These are phyloP conservation scores for Taphrina sp. DNA, from an alignment of 1,139 yeast species.

Conservation along the genomic window DNA sequence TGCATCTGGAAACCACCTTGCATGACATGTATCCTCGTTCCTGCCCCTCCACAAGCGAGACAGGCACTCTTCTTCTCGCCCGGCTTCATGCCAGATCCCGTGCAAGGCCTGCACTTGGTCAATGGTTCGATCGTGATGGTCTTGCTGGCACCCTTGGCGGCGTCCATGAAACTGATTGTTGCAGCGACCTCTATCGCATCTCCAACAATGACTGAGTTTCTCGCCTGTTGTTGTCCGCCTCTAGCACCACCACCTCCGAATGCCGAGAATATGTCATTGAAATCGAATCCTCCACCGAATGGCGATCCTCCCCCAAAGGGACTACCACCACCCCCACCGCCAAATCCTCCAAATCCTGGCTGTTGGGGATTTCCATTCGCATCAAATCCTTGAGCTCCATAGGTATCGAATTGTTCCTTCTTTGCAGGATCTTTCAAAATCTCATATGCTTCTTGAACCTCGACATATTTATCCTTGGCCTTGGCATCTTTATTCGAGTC, in stretches of 20 bases:
- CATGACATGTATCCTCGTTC: constrained; percentile 78
- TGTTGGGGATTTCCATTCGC: constrained; percentile 49
- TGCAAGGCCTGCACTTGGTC: constrained; percentile 74
- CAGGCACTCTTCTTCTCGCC: constrained; percentile 80
- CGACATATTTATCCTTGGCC: constrained; percentile 86
- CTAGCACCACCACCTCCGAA: constrained; percentile 55
- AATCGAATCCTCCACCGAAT: constrained; percentile 51
- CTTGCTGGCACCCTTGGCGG: constrained; percentile 72
- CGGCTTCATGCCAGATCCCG: constrained; percentile 77
- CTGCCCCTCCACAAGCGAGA: constrained; percentile 87
- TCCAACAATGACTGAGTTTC: constrained; percentile 57
- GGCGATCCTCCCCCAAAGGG: constrained; percentile 42
- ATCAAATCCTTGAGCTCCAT: constrained; percentile 83
- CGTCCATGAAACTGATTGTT: constrained; percentile 75
- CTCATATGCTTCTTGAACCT: constrained; percentile 91
- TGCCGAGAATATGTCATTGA: constrained; percentile 86
- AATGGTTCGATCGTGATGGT: constrained; percentile 70
- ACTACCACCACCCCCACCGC: constrained; percentile 46
- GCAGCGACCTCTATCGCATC: constrained; percentile 79
- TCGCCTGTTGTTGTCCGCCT: constrained; percentile 44
- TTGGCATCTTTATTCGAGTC: constrained; percentile 90
- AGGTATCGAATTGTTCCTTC: constrained; percentile 86
- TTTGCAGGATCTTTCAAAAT: constrained; percentile 81
- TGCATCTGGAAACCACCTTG: constrained; percentile 98
- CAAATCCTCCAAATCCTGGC: constrained; percentile 40